These are phyloP conservation scores for Diaporthe capsici DNA, from an alignment of 2,329 filamentous ascomycete genomes.

Conservation along the genomic window DNA sequence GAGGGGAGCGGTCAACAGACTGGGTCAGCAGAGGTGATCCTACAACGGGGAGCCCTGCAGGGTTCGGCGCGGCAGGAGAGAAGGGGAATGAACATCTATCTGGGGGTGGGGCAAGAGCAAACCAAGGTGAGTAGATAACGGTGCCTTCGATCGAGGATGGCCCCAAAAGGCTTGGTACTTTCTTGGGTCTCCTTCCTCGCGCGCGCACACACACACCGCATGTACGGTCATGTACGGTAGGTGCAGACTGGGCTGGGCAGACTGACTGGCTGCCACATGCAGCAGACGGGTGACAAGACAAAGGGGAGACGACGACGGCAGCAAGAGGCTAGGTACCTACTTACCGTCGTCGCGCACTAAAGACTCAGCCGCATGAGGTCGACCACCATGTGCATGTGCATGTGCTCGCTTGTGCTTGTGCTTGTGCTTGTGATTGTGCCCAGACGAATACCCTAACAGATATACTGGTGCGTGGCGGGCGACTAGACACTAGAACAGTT, in stretches of 20 bases:
- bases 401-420: neutral
- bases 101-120: neutral
- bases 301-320: neutral
- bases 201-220: neutral
- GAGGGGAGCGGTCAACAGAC: constrained; percentile 22
- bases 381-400: neutral
- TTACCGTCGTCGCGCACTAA: neutral
- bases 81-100: neutral
- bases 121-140: neutral
- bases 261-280: neutral
- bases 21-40: constrained; percentile 13
- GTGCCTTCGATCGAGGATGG: neutral
- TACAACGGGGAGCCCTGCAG: constrained; percentile 17
- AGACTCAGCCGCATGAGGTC: constrained; percentile 6
- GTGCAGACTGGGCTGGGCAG: neutral
- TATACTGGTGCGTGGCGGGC: neutral
- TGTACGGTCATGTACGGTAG: neutral
- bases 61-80: neutral
- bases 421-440: neutral
- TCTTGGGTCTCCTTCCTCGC: neutral
- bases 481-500: neutral
- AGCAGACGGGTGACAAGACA: neutral
- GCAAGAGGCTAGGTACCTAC: too few species aligned
- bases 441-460: too few species aligned
- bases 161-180: constrained; percentile 10